Conservation (phyloP, 805 yeast species). For the Nakazawaea holstii region DNA sequence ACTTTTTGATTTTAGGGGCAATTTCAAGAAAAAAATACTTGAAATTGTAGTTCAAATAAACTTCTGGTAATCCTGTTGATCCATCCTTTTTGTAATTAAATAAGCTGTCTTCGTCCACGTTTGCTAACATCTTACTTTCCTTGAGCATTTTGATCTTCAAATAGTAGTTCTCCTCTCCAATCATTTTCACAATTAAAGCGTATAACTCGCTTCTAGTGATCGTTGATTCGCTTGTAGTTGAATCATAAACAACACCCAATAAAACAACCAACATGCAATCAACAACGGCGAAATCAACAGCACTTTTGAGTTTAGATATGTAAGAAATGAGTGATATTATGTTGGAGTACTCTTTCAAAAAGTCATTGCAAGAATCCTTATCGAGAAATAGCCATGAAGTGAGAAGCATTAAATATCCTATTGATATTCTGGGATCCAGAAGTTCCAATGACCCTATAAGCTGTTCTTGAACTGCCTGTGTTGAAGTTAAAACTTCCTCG, state of each 20-base stretch:
- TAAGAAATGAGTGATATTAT: slow-evolving; percentile 65
- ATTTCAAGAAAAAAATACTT: slow-evolving; percentile 66
- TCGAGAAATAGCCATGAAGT: slow-evolving; percentile 78
- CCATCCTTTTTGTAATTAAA: slow-evolving; percentile 57
- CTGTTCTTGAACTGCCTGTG: slow-evolving; percentile 76
- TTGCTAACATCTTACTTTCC: slow-evolving; percentile 48
- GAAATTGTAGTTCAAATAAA: slow-evolving; percentile 64
- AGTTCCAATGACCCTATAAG: slow-evolving; percentile 57
- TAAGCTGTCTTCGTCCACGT: slow-evolving; percentile 47
- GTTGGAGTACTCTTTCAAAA: slow-evolving; percentile 62
- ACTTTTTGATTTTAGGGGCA: slow-evolving; percentile 56
- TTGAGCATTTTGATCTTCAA: slow-evolving; percentile 69
- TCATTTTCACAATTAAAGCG: slow-evolving; percentile 55
- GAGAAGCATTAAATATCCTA: slow-evolving; percentile 73
- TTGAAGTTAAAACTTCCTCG: slow-evolving; percentile 63
- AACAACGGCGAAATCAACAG: slow-evolving; percentile 49
- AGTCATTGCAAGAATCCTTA: slow-evolving; percentile 65
- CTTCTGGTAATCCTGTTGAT: slow-evolving; percentile 76
- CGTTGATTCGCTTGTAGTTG: slow-evolving; percentile 58
- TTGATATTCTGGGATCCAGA: slow-evolving; percentile 66
- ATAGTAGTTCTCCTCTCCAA: slow-evolving; percentile 78
- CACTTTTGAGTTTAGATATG: slow-evolving; percentile 40
- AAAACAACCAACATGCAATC: slow-evolving; percentile 71
- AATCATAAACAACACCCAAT: slow-evolving; percentile 78
- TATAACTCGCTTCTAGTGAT: slow-evolving; percentile 55